phyloP scores from a whole-genome alignment of 225 moss, liverwort and hornwort species.

The Ulota crispa region DNA sequence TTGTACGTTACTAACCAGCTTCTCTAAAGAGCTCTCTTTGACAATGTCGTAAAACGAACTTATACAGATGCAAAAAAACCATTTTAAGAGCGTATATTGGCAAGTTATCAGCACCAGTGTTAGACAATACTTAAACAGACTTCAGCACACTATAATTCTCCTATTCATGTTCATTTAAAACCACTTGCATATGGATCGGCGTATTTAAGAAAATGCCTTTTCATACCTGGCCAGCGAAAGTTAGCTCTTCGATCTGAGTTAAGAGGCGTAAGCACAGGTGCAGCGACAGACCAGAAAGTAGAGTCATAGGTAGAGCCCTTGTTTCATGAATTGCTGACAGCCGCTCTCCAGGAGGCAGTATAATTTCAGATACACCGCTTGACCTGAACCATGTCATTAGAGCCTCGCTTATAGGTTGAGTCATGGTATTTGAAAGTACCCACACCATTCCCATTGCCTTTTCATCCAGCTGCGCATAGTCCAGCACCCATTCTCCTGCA shows the following conservation, averaged over 20 bases:
- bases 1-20: neutral
- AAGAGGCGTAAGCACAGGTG: conserved; percentile 85
- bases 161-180: conserved; percentile 10
- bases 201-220: neutral
- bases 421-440: conserved; percentile 97
- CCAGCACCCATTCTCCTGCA: conserved; percentile 88
- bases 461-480: conserved; percentile 89
- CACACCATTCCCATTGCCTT: conserved; percentile 99
- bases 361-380: conserved; percentile 70
- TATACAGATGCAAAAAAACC: neutral
- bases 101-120: conserved; percentile 10
- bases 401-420: conserved; percentile 90
- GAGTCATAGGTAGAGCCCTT: conserved; percentile 76
- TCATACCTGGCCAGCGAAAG: conserved; percentile 79
- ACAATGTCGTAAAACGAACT: conserved; percentile 7
- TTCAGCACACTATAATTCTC: neutral
- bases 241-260: conserved; percentile 79
- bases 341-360: conserved; percentile 75
- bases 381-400: conserved; percentile 93
- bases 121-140: conserved; percentile 9
- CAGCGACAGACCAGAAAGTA: conserved; percentile 92
- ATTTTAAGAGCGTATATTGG: neutral
- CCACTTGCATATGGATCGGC: conserved; percentile 2
- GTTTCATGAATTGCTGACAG: conserved; percentile 79
- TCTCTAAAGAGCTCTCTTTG: neutral